A percentile compares a stretch with the other conserved stretches of the same genome.
Conservation (phyloP, 495 filamentous ascomycete genomes). For the Neurospora hispaniola region DNA sequence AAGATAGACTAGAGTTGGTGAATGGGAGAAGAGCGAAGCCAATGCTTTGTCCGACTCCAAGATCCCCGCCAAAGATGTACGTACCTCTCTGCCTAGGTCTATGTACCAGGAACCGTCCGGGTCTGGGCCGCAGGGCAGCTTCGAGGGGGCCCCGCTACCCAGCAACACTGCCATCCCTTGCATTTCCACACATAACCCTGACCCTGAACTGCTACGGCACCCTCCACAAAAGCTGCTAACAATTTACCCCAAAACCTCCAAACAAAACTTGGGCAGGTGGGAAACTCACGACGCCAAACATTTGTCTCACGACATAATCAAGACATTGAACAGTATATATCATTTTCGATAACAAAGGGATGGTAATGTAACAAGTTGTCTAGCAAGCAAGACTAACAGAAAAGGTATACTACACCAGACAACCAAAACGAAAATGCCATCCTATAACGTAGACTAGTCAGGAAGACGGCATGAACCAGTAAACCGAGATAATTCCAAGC, state of each 20-base stretch:
- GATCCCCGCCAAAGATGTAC: not conserved
- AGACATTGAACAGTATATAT: not conserved
- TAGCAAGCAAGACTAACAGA: slow-evolving; percentile 1
- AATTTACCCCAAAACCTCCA: too few species aligned
- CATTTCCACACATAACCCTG: not conserved
- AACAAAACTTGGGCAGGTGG: too few species aligned
- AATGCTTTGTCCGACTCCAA: not conserved
- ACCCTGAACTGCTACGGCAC: not conserved
- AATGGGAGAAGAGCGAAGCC: not conserved
- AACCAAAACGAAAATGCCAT: not conserved
- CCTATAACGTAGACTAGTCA: not conserved
- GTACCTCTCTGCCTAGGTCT: not conserved
- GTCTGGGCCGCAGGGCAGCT: not conserved
- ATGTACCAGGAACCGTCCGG: not conserved
- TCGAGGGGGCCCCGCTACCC: not conserved
- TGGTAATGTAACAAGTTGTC: not conserved
- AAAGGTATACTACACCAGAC: not conserved
- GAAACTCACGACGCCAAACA: not conserved
- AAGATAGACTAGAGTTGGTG: not conserved
- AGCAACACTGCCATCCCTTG: not conserved
- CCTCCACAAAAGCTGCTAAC: not conserved
- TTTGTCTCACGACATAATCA: not conserved
- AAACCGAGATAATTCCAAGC: not conserved
- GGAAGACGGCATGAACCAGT: not conserved
- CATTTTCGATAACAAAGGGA: not conserved